Evolutionary conservation across 2,329 filamentous ascomycete species (phyloP).

Genomic region (Hymenoscyphus linearis): DNA sequence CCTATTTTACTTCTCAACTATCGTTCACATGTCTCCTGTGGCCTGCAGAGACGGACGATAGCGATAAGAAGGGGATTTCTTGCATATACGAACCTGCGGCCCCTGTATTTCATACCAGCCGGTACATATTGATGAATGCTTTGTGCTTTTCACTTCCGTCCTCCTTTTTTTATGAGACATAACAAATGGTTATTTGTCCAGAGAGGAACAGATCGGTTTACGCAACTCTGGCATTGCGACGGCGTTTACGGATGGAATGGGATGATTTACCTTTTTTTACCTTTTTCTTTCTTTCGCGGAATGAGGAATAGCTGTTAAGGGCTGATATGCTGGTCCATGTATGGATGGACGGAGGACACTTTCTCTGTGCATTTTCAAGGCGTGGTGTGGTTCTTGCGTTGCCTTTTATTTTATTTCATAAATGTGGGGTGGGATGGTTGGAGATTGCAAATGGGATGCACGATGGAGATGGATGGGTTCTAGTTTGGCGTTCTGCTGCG

Average conservation of each 20-base stretch:
- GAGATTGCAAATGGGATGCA: background rate
- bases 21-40: background rate
- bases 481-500: background rate
- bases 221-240: conserved; percentile 6
- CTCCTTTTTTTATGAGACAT: background rate
- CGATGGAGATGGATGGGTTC: background rate
- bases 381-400: background rate
- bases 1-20: background rate
- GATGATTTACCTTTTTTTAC: background rate
- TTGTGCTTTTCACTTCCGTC: background rate
- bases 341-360: background rate
- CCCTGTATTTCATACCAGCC: background rate
- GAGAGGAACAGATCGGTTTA: background rate
- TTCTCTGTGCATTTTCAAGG: background rate
- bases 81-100: background rate
- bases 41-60: background rate
- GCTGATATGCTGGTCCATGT: no score
- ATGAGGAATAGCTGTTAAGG: no score
- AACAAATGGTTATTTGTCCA: background rate
- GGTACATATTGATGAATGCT: background rate
- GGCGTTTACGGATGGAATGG: background rate
- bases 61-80: background rate
- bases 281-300: no score
- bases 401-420: background rate
- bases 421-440: background rate